These are phyloP conservation scores for Aspergillus diversus DNA, from an alignment of 495 filamentous ascomycete species.

Conservation along the genomic window DNA sequence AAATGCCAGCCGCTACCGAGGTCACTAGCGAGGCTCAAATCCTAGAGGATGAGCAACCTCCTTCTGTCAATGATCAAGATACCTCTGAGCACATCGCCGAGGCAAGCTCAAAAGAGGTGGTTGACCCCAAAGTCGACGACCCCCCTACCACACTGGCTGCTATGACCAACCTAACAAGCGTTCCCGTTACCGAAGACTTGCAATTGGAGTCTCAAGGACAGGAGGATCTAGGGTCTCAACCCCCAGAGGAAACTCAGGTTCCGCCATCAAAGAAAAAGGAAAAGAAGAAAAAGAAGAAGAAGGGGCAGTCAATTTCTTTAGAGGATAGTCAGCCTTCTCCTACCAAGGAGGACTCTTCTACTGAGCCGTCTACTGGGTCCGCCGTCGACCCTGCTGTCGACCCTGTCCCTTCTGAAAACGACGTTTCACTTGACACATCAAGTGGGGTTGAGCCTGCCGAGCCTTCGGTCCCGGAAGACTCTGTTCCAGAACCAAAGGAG, in stretches of 20 bases:
- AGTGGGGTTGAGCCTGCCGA: slow-evolving; percentile 9
- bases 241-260: slow-evolving; percentile 19
- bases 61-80: slow-evolving; percentile 8
- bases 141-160: not conserved
- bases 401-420: slow-evolving; percentile 11
- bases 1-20: not conserved
- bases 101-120: slow-evolving; percentile 27
- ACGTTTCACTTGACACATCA: slow-evolving; percentile 3
- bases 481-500: slow-evolving; percentile 5
- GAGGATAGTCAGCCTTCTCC: slow-evolving; percentile 7
- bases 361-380: slow-evolving; percentile 2
- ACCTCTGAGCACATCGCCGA: slow-evolving; percentile 15
- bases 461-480: slow-evolving; percentile 5
- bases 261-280: slow-evolving; percentile 43
- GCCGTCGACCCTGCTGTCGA: not conserved
- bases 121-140: slow-evolving; percentile 33
- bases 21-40: not conserved
- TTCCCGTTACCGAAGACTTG: slow-evolving; percentile 2
- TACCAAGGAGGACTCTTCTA: slow-evolving; percentile 13
- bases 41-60: slow-evolving; percentile 11
- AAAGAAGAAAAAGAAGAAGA: slow-evolving; percentile 44
- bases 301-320: slow-evolving; percentile 26
- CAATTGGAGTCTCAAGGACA: not conserved
- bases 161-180: not conserved
- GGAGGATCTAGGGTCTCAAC: not conserved